These are phyloP conservation scores for Xylaria acuta DNA, from an alignment of 495 filamentous ascomycete species.

Conservation along the genomic window DNA sequence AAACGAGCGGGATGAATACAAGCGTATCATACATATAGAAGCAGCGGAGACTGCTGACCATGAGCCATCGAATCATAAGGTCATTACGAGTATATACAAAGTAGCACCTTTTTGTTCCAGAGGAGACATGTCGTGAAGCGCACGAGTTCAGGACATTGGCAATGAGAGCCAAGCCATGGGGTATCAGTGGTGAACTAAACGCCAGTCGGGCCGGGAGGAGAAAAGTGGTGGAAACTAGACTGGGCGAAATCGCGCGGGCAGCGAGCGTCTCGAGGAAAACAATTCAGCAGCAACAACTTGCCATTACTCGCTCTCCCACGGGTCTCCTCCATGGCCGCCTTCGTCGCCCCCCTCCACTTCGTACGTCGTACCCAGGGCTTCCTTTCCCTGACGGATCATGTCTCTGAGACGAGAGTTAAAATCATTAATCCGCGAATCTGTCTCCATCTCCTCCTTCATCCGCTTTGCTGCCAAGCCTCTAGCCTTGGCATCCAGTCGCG, in stretches of 20 bases:
- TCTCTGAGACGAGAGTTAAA: slow-evolving; percentile 78
- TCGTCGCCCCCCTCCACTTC: slow-evolving; percentile 61
- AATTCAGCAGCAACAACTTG: not conserved
- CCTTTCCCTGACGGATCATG: slow-evolving; percentile 88
- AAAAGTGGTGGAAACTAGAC: not conserved
- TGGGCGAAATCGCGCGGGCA: not conserved
- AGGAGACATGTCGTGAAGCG: no score
- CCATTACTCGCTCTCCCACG: slow-evolving; percentile 47
- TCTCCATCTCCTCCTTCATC: slow-evolving; percentile 74
- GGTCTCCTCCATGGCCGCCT: slow-evolving; percentile 30
- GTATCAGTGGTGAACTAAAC: slow-evolving; percentile 15
- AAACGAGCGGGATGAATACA: slow-evolving; percentile 10
- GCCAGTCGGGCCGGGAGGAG: slow-evolving; percentile 1
- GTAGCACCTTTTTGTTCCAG: not conserved
- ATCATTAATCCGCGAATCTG: slow-evolving; percentile 75
- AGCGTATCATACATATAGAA: slow-evolving; percentile 8
- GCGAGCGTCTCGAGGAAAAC: not conserved
- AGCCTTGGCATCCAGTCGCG: slow-evolving; percentile 63
- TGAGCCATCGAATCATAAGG: slow-evolving; percentile 19
- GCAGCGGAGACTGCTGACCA: not conserved
- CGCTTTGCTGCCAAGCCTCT: slow-evolving; percentile 69
- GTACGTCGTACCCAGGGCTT: slow-evolving; percentile 81
- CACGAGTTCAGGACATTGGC: not conserved
- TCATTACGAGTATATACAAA: slow-evolving; percentile 25
- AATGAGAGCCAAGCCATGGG: not conserved